Conservation (phyloP, 2,329 filamentous ascomycete species). For the Chaetomium sp. region DNA sequence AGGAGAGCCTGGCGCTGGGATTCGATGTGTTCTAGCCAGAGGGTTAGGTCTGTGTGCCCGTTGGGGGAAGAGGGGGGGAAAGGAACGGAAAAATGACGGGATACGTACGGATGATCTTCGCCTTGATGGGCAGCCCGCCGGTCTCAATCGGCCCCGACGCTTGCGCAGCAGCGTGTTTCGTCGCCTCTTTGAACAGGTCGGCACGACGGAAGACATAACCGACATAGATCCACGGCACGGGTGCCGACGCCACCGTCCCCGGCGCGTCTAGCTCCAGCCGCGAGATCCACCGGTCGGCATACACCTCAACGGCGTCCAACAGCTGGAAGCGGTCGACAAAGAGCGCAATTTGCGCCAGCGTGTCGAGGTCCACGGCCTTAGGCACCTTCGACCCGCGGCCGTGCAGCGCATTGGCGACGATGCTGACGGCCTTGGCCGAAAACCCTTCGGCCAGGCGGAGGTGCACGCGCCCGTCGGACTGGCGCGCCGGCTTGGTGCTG, state of each 20-base stretch:
- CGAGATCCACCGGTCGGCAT: constrained; percentile 36
- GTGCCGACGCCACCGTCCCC: constrained; percentile 17
- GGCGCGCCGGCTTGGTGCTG: constrained; percentile 2
- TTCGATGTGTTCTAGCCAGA: constrained; percentile 25
- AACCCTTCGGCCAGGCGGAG: constrained; percentile 26
- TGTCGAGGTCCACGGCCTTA: constrained; percentile 31
- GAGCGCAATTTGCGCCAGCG: constrained; percentile 38
- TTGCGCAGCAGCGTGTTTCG: constrained; percentile 23
- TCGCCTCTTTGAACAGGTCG: constrained; percentile 25
- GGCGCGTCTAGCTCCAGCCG: constrained; percentile 17
- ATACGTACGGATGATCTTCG: constrained; percentile 26
- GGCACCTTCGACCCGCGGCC: constrained; percentile 36
- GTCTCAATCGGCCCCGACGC: constrained; percentile 22
- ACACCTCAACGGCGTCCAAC: constrained; percentile 36
- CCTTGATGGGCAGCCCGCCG: constrained; percentile 26
- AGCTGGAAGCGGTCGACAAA: constrained; percentile 39
- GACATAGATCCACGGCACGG: constrained; percentile 29
- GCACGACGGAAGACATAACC: constrained; percentile 27
- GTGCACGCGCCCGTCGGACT: constrained; percentile 29
- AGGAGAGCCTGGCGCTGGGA: constrained; percentile 25
- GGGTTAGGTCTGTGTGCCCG: not conserved
- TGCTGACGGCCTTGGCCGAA: constrained; percentile 34
- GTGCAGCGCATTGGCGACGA: constrained; percentile 41
- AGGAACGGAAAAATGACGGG: not conserved
- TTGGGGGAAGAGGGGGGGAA: not conserved